Evolutionary conservation across 768 basidiomycete genomes (phyloP).

Genomic region (Rossbeevera mucosa): DNA sequence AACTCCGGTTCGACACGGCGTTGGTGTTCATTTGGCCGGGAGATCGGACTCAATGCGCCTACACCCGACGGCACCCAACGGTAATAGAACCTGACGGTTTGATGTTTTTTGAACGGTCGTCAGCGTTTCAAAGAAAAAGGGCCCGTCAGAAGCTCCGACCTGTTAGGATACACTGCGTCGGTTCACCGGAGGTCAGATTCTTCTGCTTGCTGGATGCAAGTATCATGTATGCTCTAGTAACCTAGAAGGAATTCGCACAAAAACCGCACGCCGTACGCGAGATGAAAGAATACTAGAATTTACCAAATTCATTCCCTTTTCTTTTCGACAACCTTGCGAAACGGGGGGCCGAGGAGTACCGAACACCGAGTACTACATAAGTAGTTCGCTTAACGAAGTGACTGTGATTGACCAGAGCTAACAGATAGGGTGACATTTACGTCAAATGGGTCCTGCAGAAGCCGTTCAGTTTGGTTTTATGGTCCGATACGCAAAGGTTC

Average conservation of each 20-base stretch:
- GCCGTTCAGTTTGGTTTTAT: background rate
- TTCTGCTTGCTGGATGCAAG: background rate
- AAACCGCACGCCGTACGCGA: background rate
- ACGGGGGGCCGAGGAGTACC: background rate
- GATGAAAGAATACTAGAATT: background rate
- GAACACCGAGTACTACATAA: background rate
- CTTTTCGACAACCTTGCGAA: background rate
- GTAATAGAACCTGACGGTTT: background rate
- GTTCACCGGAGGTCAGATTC: background rate
- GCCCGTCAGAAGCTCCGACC: background rate
- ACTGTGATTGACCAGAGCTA: background rate
- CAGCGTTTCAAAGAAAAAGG: background rate
- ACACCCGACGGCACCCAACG: background rate
- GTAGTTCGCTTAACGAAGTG: background rate
- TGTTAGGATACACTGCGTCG: background rate
- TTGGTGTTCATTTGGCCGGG: background rate
- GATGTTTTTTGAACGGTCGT: background rate
- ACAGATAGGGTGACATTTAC: background rate
- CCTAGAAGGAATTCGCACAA: background rate
- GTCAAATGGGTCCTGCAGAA: background rate
- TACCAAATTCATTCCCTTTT: background rate
- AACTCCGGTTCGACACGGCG: background rate
- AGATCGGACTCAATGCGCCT: background rate
- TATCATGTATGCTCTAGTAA: background rate
- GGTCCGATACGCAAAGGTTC: background rate